A percentile compares a stretch with the other conserved stretches of the same genome.
Evolutionary conservation across 2,329 filamentous ascomycete genomes (phyloP).

Genomic region (Sclerotinia nivalis): DNA sequence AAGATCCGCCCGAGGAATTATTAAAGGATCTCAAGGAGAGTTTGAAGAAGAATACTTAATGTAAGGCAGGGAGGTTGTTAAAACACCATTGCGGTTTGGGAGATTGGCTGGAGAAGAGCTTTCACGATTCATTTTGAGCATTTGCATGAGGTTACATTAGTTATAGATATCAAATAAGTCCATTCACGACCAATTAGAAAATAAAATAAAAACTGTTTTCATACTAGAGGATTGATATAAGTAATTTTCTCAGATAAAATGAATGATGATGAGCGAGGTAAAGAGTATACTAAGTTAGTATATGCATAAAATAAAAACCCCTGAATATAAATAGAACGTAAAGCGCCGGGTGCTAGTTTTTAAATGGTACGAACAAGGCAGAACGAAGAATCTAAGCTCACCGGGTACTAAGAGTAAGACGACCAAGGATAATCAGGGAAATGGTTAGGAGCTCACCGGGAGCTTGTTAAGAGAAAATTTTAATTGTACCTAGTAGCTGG

Average conservation of each 20-base stretch:
- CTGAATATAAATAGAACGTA: not conserved
- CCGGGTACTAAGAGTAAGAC: too few species aligned
- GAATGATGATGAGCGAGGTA: not conserved
- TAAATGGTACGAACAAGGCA: not conserved
- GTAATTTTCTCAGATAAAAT: not conserved
- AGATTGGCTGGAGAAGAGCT: not conserved
- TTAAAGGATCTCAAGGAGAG: slow-evolving; percentile 60
- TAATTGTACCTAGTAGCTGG: not conserved
- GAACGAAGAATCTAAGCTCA: too few species aligned
- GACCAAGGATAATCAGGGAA: too few species aligned
- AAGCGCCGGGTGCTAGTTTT: not conserved
- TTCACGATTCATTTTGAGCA: slow-evolving; percentile 16
- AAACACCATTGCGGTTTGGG: not conserved
- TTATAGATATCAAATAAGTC: slow-evolving; percentile 17
- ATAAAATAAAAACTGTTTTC: slow-evolving; percentile 8
- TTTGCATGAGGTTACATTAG: slow-evolving; percentile 18
- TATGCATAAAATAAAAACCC: not conserved
- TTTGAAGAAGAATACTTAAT: slow-evolving; percentile 14
- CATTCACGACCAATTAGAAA: not conserved
- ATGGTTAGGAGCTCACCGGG: not conserved
- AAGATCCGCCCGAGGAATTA: slow-evolving; percentile 83
- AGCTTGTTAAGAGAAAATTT: not conserved
- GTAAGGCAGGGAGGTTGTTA: not conserved
- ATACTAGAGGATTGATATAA: not conserved
- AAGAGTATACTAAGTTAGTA: not conserved